These are phyloP conservation scores for Fomitiporia mediterranea DNA, from an alignment of 1,284 basidiomycete genomes.

Conservation along the genomic window DNA sequence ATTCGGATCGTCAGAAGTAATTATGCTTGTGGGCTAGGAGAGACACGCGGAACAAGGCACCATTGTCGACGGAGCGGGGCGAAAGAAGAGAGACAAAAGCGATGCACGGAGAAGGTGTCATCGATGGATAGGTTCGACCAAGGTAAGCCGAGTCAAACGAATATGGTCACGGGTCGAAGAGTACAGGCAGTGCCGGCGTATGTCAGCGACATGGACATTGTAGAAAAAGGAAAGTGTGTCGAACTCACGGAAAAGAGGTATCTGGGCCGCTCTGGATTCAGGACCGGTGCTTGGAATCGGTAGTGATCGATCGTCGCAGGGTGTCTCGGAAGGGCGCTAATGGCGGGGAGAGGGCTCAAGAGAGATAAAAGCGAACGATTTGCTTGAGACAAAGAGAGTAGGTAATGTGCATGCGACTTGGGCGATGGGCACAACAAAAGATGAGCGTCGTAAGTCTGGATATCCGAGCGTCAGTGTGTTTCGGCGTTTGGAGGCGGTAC, in stretches of 20 bases:
- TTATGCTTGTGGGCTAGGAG: not conserved
- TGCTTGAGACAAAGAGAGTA: conserved; percentile 13
- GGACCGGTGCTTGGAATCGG: not conserved
- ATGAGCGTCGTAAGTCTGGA: conserved; percentile 7
- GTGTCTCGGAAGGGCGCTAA: conserved; percentile 6
- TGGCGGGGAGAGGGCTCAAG: not conserved
- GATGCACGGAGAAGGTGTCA: conserved; percentile 6
- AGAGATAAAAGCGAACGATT: conserved; percentile 10
- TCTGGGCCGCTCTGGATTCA: not conserved
- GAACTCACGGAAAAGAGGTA: not conserved
- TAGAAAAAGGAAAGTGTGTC: not conserved
- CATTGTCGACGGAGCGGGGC: not conserved
- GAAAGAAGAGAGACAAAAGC: conserved; percentile 13
- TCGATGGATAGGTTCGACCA: conserved; percentile 4
- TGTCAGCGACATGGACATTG: conserved; percentile 4
- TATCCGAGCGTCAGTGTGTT: not conserved
- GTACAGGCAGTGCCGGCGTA: not conserved
- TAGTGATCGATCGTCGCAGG: not conserved
- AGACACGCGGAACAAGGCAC: conserved; percentile 6
- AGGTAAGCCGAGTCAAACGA: conserved; percentile 11
- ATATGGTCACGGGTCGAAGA: not conserved
- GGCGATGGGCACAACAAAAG: conserved; percentile 9
- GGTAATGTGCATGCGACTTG: conserved; percentile 12
- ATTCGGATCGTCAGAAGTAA: not conserved
- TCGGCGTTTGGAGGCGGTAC: too few relatives aligned